Percentiles rank a stretch among this genome's conserved stretches.
These are phyloP conservation scores for Panaeolus cyanescens DNA, from an alignment of 768 basidiomycete species.

Conservation along the genomic window DNA sequence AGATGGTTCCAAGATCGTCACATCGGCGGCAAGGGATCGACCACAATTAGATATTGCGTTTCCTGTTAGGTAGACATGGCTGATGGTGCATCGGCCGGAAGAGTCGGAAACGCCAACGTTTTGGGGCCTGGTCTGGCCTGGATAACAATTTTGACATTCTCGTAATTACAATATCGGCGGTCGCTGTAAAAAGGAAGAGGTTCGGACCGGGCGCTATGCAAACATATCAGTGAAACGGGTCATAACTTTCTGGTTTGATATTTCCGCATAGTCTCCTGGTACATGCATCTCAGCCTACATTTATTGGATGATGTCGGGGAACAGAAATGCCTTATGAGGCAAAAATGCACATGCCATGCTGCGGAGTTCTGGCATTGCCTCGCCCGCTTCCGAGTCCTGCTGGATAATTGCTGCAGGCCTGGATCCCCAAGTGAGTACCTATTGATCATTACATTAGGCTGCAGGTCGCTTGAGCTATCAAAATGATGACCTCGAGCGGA, in stretches of 20 bases:
- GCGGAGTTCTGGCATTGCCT: no score
- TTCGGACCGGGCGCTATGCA: not conserved
- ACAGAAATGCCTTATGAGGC: not conserved
- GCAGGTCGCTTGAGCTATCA: no score
- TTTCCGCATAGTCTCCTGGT: no score
- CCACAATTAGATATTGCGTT: not conserved
- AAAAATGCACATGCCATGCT: no score
- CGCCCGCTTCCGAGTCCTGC: no score
- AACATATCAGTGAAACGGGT: no score
- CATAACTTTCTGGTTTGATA: no score
- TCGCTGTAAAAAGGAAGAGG: not conserved
- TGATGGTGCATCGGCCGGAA: not conserved
- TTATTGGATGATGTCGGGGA: not conserved
- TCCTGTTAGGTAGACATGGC: not conserved
- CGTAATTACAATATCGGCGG: not conserved
- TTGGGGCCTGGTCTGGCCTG: not conserved
- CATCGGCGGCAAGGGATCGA: not conserved
- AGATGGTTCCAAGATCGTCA: not conserved
- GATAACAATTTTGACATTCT: not conserved
- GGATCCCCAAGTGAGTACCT: no score
- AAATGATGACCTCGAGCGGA: no score
- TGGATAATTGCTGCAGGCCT: no score
- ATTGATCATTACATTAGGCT: no score
- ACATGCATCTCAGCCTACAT: no score
- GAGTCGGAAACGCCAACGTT: slow-evolving; percentile 1